phyloP scores from a whole-genome alignment of 805 yeast genomes.

The Cyberlindnera subsufficiens region DNA sequence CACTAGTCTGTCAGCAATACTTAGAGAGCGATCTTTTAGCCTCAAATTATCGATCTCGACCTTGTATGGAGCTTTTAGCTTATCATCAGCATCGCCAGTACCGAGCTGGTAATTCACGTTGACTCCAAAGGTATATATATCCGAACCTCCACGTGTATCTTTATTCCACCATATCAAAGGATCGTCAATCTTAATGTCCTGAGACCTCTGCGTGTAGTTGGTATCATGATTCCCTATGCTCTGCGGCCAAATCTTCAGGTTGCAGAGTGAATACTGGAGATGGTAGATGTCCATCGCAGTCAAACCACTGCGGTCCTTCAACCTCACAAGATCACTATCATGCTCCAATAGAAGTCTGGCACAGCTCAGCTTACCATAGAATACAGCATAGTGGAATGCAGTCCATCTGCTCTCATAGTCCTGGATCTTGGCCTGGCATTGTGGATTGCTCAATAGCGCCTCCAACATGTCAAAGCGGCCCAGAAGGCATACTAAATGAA shows the following conservation, averaged over 20 bases:
- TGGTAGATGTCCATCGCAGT: constrained; percentile 64
- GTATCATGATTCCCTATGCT: constrained; percentile 27
- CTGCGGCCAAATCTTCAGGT: constrained; percentile 37
- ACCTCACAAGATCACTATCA: constrained; percentile 34
- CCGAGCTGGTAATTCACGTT: constrained; percentile 61
- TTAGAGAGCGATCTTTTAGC: constrained; percentile 5
- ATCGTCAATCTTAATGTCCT: constrained; percentile 2
- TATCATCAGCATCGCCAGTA: constrained; percentile 54
- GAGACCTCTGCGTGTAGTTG: constrained; percentile 14
- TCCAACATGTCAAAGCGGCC: constrained; percentile 43
- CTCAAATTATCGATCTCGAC: constrained; percentile 22
- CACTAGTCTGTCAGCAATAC: constrained; percentile 25
- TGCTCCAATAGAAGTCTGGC: constrained; percentile 38
- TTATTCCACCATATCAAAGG: constrained; percentile 35
- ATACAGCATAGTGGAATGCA: constrained; percentile 66
- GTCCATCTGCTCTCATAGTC: constrained; percentile 84
- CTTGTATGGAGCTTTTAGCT: constrained; percentile 37
- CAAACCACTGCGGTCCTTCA: constrained; percentile 63
- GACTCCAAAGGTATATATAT: constrained; percentile 55
- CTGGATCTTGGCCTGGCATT: constrained; percentile 36
- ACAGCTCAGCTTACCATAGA: constrained; percentile 48
- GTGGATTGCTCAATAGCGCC: constrained; percentile 39
- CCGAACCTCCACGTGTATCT: constrained; percentile 46
- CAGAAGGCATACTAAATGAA: constrained; percentile 49
- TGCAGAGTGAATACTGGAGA: constrained; percentile 32